Percentiles rank a stretch among this genome's conserved stretches.
phyloP scores from a whole-genome alignment of 306 rosid species.

The Calophaca sinica region DNA sequence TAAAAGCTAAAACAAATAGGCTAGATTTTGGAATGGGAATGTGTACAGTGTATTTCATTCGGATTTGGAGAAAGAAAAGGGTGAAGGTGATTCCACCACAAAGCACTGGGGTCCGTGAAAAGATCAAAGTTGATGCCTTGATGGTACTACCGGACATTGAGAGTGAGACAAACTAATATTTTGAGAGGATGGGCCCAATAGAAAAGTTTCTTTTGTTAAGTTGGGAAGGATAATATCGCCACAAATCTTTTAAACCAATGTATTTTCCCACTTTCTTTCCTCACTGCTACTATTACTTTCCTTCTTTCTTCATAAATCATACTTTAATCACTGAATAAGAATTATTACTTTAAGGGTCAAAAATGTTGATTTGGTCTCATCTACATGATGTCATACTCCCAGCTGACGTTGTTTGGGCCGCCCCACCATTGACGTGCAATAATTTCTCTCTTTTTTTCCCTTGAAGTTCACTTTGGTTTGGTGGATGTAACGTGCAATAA shows the following conservation, averaged over 20 bases:
- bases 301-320: neutral
- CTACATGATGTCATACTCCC: neutral
- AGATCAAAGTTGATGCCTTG: conserved; percentile 22
- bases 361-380: neutral
- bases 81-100: conserved; percentile 16
- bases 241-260: neutral
- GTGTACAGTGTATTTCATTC: too few relatives aligned
- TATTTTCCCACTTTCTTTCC: neutral
- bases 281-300: too few relatives aligned
- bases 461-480: neutral
- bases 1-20: too few relatives aligned
- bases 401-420: neutral
- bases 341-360: neutral
- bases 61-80: neutral
- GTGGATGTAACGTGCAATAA: neutral
- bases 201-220: conserved; percentile 11
- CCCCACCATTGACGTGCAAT: neutral
- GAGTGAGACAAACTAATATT: conserved; percentile 20
- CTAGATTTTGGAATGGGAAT: too few relatives aligned
- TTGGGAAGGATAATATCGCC: conserved; percentile 1
- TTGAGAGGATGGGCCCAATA: neutral
- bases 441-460: too few relatives aligned
- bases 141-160: neutral
- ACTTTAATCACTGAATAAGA: neutral
- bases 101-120: neutral